Evolutionary conservation across 768 basidiomycete genomes (phyloP), one percentile per base, ranked within the genome.

Genomic region (Mycena sanguinolenta): DNA sequence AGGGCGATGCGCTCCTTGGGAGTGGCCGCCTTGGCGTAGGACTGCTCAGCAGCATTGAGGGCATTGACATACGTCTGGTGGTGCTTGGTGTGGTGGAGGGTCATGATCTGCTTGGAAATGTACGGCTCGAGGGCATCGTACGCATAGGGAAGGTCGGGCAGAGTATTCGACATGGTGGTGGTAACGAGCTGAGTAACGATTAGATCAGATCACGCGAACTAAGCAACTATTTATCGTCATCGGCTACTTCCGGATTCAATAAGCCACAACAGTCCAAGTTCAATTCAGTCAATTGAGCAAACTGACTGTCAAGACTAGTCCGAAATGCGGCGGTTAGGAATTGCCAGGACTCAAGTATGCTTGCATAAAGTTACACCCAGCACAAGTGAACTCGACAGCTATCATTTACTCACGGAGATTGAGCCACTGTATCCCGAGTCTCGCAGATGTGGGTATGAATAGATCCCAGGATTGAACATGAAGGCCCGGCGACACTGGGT

Each of bases 71-170:
- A 98, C 63, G 95, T 92, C 86, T 96, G 95, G 78, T 98, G 96
- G 79, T 98, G 96, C 86, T 96, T 97, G 72, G 86, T 90, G 86
- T 98, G 96, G 83, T 98, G 96, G 59, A 97, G 93, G 65, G 84
- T 88, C 96, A 97, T 98, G 83, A 98, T 98, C 84, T 97, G 89
- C 79, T 86, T 78, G 39, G 90, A 93, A 84, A 98, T 97, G 84
- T 90, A 91, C n/a, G 96, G 96, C 86, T 97, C 94, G 78, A 98
- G 94, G 61, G 90, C 96, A 85, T 96, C 84, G 84, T 96, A 96
- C 8, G 84, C 76, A 80, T 95, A 97, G 8, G 91, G 90, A 36
- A 95, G 90, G 71, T 85, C 82, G 27, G 94, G 94, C 39, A 96
- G 89, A 53, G 83, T 85, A 85, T 91, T 82, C 62, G 87, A 77